Evolutionary conservation across 1,139 yeast species (phyloP).

Genomic region (Candida mesenterica): DNA sequence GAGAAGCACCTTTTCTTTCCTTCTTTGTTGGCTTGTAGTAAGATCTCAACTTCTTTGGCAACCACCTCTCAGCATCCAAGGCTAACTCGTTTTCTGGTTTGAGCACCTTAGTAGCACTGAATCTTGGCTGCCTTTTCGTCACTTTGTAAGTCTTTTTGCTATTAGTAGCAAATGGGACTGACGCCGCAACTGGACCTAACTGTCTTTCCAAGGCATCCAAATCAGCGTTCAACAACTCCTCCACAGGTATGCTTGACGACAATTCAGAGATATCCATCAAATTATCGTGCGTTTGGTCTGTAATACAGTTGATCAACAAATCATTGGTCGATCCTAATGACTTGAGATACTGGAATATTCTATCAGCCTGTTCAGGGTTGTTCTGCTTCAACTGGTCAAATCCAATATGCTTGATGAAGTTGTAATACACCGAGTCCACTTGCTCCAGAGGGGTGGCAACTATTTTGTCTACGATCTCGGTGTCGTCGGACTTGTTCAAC

Average conservation of each 20-base stretch:
- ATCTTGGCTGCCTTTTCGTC: conserved; percentile 32
- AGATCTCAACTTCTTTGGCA: conserved; percentile 82
- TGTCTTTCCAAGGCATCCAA: conserved; percentile 13
- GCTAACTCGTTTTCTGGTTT: conserved; percentile 30
- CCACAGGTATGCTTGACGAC: conserved; percentile 20
- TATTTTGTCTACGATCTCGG: conserved; percentile 5
- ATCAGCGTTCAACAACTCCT: conserved; percentile 29
- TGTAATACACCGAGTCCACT: conserved; percentile 23
- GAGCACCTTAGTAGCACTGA: conserved; percentile 36
- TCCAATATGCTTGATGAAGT: conserved; percentile 48
- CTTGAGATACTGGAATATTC: conserved; percentile 26
- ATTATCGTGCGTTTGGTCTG: conserved; percentile 21
- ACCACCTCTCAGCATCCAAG: conserved; percentile 74
- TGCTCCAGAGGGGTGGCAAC: conserved; percentile 15
- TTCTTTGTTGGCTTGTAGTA: conserved; percentile 76
- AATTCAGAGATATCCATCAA: conserved; percentile 40
- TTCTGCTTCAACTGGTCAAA: conserved; percentile 41
- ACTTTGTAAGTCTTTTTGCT: conserved; percentile 17
- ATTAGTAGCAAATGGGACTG: conserved; percentile 7
- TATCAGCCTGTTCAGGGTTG: conserved; percentile 28
- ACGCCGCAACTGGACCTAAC: conserved; percentile 3
- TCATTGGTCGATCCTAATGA: conserved; percentile 29
- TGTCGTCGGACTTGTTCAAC: conserved; percentile 12
- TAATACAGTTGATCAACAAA: conserved; percentile 31
- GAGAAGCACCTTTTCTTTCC: conserved; percentile 61